Percentiles rank a stretch among this genome's conserved stretches.
phyloP scores from a whole-genome alignment of 2,329 filamentous ascomycete species.

The Cytospora piceae region DNA sequence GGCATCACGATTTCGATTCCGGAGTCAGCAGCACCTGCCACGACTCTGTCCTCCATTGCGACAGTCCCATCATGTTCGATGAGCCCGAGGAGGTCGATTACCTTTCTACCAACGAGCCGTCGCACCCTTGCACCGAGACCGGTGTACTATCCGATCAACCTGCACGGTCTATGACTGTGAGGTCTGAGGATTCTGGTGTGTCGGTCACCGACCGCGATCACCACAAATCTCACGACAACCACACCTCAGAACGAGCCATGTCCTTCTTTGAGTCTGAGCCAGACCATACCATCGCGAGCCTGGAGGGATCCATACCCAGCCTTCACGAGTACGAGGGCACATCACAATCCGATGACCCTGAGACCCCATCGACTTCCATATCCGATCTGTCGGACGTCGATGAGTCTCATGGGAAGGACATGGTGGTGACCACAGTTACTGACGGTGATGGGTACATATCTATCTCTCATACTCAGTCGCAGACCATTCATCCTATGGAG shows the following conservation, averaged over 20 bases:
- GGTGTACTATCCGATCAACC: conserved; percentile 40
- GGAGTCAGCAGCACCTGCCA: conserved; percentile 43
- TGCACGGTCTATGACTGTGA: conserved; percentile 55
- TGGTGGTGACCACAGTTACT: conserved; percentile 30
- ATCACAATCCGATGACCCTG: conserved; percentile 51
- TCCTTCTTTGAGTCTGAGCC: conserved; percentile 58
- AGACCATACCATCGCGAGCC: conserved; percentile 42
- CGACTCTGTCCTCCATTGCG: conserved; percentile 39
- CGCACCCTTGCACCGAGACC: conserved; percentile 36
- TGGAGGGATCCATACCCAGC: conserved; percentile 35
- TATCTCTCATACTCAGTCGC: conserved; percentile 45
- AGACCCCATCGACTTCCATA: conserved; percentile 49
- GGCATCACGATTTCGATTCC: conserved; percentile 43
- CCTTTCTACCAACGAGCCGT: conserved; percentile 48
- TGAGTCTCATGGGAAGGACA: conserved; percentile 39
- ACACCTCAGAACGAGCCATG: conserved; percentile 51
- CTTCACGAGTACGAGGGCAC: conserved; percentile 46
- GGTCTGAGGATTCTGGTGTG: conserved; percentile 48
- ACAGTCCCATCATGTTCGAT: conserved; percentile 47
- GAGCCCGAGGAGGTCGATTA: conserved; percentile 44
- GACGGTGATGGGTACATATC: conserved; percentile 43
- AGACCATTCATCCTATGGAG: conserved; percentile 42
- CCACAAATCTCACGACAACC: conserved; percentile 40
- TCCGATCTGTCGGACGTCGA: conserved; percentile 50
- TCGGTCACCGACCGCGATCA: conserved; percentile 43